Evolutionary conservation across 306 rosid species (phyloP), one percentile per base, ranked within the genome.

Genomic region (Lathyrus aphaca): DNA sequence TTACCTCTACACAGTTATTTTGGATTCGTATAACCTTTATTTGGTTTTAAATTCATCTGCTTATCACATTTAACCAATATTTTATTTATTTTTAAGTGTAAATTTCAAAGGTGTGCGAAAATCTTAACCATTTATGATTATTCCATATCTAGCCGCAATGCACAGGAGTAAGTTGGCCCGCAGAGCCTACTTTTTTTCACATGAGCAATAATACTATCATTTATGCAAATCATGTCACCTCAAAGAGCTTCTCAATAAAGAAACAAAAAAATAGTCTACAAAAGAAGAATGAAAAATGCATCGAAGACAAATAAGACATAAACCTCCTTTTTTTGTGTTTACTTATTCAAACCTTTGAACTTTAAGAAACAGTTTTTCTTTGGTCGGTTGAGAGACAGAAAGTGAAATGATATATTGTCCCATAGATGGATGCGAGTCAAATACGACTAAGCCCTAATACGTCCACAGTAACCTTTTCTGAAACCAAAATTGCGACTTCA

Each of bases 321-420:
- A 71, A 73, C 14, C 21, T 61, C 70, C 88, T 82, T 87, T 82
- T 87, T 76, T 72, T 50, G 76, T n/a, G 91, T 76, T 35, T 74
- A 71, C 76, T 85, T 48, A 79, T 84, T 85, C 89, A 85, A 83
- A 88, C 3, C 67, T 27, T 72, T 46, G 69, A 77, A 55, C 73
- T 64, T 73, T 11, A 4, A 12, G 80, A 73, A 77, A 48, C 71
- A 71, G n/a, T 54, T 57, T 86, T 89, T 92, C 96, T 79, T 86
- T 92, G 96, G 97, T 77, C 95, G 96, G 97, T 89, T 67, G 91
- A 84, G 97, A 84, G 77, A 51, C 10, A 73, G 87, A 85, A 78
- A 80, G 71, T 37, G 82, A 88, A 11, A 55, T 2, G 48, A 11
- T 16, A 18, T 37, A 35, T 0, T 17, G 74, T 45, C 63, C 44